Conservation (phyloP, 495 filamentous ascomycete genomes). For the Clavariopsis aquatica region DNA sequence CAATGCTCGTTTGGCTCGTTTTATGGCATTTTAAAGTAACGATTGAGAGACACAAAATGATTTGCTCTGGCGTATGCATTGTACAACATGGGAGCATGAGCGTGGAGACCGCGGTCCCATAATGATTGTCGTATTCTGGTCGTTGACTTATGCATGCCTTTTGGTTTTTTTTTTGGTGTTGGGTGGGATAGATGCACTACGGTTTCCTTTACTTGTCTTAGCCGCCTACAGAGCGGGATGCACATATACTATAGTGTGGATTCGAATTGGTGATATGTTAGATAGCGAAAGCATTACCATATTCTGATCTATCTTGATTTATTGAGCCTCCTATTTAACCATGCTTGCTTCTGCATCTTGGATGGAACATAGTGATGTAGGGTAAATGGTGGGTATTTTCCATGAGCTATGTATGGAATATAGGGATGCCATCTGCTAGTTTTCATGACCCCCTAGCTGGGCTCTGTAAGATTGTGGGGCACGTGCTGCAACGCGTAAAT, state of each 20-base stretch:
- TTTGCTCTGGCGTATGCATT: constrained; percentile 27
- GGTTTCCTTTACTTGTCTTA: constrained; percentile 22
- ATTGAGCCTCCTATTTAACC: constrained; percentile 6
- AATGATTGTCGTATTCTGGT: constrained; percentile 39
- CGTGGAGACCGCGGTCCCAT: constrained; percentile 28
- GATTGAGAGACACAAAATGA: not conserved
- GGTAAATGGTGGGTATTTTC: too few species aligned
- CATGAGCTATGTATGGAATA: too few species aligned
- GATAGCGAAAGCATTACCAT: constrained; percentile 37
- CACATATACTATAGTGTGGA: constrained; percentile 37
- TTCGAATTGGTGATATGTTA: constrained; percentile 35
- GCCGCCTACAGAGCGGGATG: constrained; percentile 26
- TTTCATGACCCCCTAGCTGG: too few species aligned
- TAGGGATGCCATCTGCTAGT: too few species aligned
- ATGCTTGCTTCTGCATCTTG: too few species aligned
- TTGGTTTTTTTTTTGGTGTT: constrained; percentile 31
- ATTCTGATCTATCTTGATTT: constrained; percentile 9
- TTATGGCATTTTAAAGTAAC: constrained; percentile 30
- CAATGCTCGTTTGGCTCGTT: constrained; percentile 7
- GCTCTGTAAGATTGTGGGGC: too few species aligned
- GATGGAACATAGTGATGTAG: too few species aligned
- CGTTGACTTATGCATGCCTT: constrained; percentile 29
- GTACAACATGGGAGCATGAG: constrained; percentile 40
- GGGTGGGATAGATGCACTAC: constrained; percentile 33
- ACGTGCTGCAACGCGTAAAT: not conserved